phyloP scores from a whole-genome alignment of 495 filamentous ascomycete species.

The Lepidopterella palustris region DNA sequence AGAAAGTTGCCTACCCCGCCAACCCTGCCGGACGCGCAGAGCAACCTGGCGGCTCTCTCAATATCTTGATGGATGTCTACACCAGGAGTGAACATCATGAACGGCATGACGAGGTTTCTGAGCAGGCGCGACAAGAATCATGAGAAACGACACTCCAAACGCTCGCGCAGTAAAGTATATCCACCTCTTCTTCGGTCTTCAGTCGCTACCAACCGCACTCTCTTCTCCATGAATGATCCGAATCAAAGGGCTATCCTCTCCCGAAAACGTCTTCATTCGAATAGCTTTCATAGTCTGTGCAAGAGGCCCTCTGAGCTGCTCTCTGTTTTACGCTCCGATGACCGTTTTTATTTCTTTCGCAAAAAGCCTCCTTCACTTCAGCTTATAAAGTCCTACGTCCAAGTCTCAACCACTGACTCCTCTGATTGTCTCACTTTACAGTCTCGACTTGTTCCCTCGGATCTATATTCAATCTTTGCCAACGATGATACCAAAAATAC shows the following conservation, averaged over 20 bases:
- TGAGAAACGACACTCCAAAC: constrained; percentile 38
- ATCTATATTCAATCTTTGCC: constrained; percentile 52
- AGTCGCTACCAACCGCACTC: not conserved
- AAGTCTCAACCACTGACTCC: constrained; percentile 34
- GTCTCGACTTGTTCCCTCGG: constrained; percentile 30
- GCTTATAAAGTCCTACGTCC: constrained; percentile 5
- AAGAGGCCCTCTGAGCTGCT: constrained; percentile 10
- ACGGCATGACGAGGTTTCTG: constrained; percentile 61
- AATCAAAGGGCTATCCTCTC: not conserved
- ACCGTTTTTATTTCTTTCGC: constrained; percentile 9
- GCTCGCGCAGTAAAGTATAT: constrained; percentile 25
- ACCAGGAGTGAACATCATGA: constrained; percentile 38
- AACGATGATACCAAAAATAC: constrained; percentile 40
- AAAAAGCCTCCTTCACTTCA: constrained; percentile 9
- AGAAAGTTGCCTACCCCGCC: constrained; percentile 1
- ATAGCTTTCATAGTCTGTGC: constrained; percentile 9
- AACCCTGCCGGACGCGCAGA: not conserved
- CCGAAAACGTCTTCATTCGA: constrained; percentile 1
- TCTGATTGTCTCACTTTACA: constrained; percentile 34
- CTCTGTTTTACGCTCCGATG: not conserved
- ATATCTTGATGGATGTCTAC: constrained; percentile 21
- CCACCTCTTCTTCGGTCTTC: constrained; percentile 6
- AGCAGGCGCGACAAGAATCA: constrained; percentile 65
- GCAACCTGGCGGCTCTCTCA: not conserved
- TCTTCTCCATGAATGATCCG: constrained; percentile 4